Conservation (phyloP, 2,329 filamentous ascomycete genomes). For the Neopestalotiopsis sp. region DNA sequence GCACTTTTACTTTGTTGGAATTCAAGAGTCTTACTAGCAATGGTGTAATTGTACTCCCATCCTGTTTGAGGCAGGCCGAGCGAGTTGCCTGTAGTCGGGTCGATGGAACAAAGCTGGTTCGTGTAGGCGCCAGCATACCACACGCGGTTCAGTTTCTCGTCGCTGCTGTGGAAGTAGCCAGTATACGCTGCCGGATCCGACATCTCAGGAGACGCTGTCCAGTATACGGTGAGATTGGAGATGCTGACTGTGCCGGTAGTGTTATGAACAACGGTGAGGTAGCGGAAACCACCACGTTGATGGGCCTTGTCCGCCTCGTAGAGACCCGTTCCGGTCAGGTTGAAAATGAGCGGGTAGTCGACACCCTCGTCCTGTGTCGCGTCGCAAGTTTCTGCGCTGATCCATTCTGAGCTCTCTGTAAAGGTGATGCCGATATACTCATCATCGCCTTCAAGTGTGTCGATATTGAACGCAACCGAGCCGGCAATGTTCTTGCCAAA, state of each 20-base stretch:
- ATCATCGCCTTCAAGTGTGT: constrained; percentile 1
- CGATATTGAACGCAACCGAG: constrained; percentile 8
- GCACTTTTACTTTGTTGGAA: neutral
- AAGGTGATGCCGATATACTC: constrained; percentile 12
- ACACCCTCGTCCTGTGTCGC: constrained; percentile 10
- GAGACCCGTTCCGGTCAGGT: constrained; percentile 1
- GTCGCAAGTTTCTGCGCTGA: constrained; percentile 15
- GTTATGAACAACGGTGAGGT: constrained; percentile 6
- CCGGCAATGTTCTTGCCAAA: constrained; percentile 17
- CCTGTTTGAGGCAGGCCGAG: neutral
- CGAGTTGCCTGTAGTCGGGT: constrained; percentile 12
- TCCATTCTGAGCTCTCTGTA: constrained; percentile 14
- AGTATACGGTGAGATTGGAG: constrained; percentile 11
- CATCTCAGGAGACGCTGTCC: constrained; percentile 8
- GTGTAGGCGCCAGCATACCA: constrained; percentile 16
- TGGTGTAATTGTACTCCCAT: constrained; percentile 13
- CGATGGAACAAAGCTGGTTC: constrained; percentile 15
- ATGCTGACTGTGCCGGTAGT: constrained; percentile 9
- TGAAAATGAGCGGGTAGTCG: constrained; percentile 9
- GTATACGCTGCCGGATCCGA: constrained; percentile 8
- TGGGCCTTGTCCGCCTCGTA: constrained; percentile 5
- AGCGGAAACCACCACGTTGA: constrained; percentile 12
- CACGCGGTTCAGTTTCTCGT: constrained; percentile 12
- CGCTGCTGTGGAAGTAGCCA: constrained; percentile 12
- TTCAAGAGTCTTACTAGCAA: constrained; percentile 5